Base-by-base conservation (phyloP, 1,139 yeast genomes). In the Blastobotrys arbuscula region DNA sequence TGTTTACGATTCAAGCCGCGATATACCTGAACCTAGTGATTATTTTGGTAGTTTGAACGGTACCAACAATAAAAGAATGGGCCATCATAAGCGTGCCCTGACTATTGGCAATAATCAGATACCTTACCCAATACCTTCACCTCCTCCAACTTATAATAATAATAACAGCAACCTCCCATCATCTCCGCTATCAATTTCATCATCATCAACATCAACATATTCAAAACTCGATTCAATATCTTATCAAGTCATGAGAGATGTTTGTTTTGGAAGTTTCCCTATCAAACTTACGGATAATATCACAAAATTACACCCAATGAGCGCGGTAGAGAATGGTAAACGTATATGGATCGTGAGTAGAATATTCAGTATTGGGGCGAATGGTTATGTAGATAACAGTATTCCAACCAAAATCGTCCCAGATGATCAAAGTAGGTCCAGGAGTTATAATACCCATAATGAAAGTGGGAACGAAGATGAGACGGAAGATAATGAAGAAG, bases 211-310 rank as follows among this genome's bases (percentile, higher is more conserved):
- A 3, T 3, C 40, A 18, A 15, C 7, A 12, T 24, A 18, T 18
- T 2, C 16, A 3, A 19, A 18, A 40, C 10, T 43, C 21, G 58
- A 55, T 13, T 48, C 45, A 1, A 45, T 57, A 16, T 51, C 55
- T 9, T 31, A 53, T 6, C 39, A 50, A 4, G 50, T 52, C n/a
- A 50, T 60, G 24, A 53, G 53, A 38, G 62, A 60, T 38, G 50
- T 59, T n/a, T 57, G 58, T 12, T 60, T 60, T 45, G 64, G 64
- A 2, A 50, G 55, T 26, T 50, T 62, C 3, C 61, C 64, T 12
- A 50, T 60, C 38, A 42, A 52, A 42, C 55, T 59, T 39, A 38
- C 50, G 2, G 51, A 50, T 13, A 51, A 56, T 3, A 45, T 60
- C 24, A 60, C 62, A 13, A 60, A 60, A 45, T 48, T 59, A 26